phyloP scores from a whole-genome alignment of 1,139 yeast genomes.

The Keqinozyma sinolaborantium region DNA sequence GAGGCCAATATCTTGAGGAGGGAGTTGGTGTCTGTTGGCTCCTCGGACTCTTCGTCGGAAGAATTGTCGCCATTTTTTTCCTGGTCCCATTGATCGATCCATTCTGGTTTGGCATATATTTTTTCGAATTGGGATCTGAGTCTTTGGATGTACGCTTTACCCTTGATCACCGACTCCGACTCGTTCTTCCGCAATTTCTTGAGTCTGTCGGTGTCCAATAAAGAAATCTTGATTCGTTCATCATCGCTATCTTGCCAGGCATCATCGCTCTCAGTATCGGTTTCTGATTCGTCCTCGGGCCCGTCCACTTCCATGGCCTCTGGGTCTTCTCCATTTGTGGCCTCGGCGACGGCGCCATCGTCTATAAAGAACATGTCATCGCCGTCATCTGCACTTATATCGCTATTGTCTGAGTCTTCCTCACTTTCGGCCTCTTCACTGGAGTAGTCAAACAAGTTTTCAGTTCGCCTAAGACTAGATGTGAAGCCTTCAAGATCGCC shows the following conservation, averaged over 20 bases:
- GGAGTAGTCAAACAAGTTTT: slow-evolving; percentile 50
- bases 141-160: slow-evolving; percentile 66
- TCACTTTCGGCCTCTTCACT: slow-evolving; percentile 29
- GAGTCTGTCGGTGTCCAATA: slow-evolving; percentile 56
- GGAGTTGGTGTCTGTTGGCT: slow-evolving; percentile 43
- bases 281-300: slow-evolving; percentile 21
- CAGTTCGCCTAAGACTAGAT: slow-evolving; percentile 55
- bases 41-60: slow-evolving; percentile 28
- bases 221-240: slow-evolving; percentile 63
- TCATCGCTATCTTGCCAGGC: slow-evolving; percentile 97
- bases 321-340: slow-evolving; percentile 22
- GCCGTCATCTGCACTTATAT: slow-evolving; percentile 15
- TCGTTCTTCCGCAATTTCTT: slow-evolving; percentile 70
- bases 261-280: slow-evolving; percentile 35
- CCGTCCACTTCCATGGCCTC: slow-evolving; percentile 40
- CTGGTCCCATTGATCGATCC: slow-evolving; percentile 49
- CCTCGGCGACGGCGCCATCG: slow-evolving; percentile 38
- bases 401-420: slow-evolving; percentile 5
- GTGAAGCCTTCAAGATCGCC: slow-evolving; percentile 86
- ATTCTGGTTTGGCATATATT: slow-evolving; percentile 82
- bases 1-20: slow-evolving; percentile 58
- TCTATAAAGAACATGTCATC: slow-evolving; percentile 68
- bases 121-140: slow-evolving; percentile 82
- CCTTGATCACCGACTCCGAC: slow-evolving; percentile 56
- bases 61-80: slow-evolving; percentile 25